Conservation (phyloP, 2,329 filamentous ascomycete genomes). For the Hypoxylon sp. region DNA sequence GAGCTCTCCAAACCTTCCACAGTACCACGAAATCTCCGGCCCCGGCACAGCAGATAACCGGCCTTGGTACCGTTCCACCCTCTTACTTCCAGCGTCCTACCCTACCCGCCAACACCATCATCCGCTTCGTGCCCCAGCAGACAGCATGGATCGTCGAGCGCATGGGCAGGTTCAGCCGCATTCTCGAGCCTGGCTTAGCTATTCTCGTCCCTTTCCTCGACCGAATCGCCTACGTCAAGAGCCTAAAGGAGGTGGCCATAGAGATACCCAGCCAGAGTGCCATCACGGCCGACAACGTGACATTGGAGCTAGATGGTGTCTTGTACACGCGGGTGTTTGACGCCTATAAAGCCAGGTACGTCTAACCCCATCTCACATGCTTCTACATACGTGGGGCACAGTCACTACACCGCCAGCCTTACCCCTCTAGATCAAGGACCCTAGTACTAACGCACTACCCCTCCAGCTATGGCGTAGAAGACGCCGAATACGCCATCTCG, state of each 20-base stretch:
- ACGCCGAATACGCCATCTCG: constrained; percentile 98
- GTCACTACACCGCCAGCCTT: not conserved
- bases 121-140: constrained; percentile 99
- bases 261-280: constrained; percentile 98
- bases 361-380: constrained; percentile 17
- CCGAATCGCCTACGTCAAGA: constrained; percentile 97
- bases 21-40: constrained; percentile 40
- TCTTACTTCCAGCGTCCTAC: constrained; percentile 84
- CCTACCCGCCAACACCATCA: constrained; percentile 91
- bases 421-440: not conserved
- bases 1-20: constrained; percentile 44
- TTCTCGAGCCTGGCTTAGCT: constrained; percentile 91
- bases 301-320: constrained; percentile 93
- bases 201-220: constrained; percentile 92
- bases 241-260: constrained; percentile 93
- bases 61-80: constrained; percentile 63
- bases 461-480: constrained; percentile 92
- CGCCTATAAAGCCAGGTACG: constrained; percentile 94
- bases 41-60: constrained; percentile 44
- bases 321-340: constrained; percentile 97
- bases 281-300: constrained; percentile 98
- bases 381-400: not conserved
- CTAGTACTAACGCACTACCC: constrained; percentile 15
- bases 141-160: constrained; percentile 99
- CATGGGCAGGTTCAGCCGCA: constrained; percentile 97